phyloP scores from a whole-genome alignment of 495 filamentous ascomycete genomes.

The Parachaetomium inaequale region DNA sequence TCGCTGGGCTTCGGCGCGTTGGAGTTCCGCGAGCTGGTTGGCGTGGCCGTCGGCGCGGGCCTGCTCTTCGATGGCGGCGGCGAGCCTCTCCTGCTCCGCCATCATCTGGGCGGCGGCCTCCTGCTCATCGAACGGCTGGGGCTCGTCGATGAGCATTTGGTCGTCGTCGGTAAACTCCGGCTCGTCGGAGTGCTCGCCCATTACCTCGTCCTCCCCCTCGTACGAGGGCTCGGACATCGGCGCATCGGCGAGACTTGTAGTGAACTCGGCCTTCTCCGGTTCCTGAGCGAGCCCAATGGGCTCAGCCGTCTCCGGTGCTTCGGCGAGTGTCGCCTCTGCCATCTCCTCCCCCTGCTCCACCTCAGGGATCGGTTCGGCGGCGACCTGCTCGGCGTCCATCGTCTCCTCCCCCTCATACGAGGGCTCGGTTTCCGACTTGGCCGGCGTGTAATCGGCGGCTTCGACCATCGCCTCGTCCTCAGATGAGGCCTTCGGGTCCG shows the following conservation, averaged over 20 bases:
- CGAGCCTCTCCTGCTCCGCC: neutral
- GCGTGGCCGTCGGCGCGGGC: no score
- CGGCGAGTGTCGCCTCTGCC: neutral
- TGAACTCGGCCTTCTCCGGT: neutral
- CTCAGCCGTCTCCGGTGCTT: neutral
- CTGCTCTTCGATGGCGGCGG: no score
- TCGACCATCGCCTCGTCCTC: neutral
- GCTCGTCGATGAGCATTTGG: neutral
- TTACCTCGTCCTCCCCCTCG: neutral
- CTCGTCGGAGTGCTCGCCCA: neutral
- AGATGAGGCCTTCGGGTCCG: neutral
- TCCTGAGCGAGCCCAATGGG: neutral
- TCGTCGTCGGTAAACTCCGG: neutral
- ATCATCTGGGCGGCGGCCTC: neutral
- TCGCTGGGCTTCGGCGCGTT: neutral
- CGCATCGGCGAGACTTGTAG: neutral
- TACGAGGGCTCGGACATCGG: neutral
- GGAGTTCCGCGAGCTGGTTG: neutral
- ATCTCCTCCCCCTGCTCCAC: neutral
- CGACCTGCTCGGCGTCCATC: neutral
- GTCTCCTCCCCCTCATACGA: conserved; percentile 1
- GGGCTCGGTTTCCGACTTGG: neutral
- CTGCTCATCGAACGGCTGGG: neutral
- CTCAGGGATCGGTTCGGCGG: neutral
- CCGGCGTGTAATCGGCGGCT: neutral